Evolutionary conservation across 179 eudicot genomes (phyloP).

Genomic region (Monotropa hypopitys): DNA sequence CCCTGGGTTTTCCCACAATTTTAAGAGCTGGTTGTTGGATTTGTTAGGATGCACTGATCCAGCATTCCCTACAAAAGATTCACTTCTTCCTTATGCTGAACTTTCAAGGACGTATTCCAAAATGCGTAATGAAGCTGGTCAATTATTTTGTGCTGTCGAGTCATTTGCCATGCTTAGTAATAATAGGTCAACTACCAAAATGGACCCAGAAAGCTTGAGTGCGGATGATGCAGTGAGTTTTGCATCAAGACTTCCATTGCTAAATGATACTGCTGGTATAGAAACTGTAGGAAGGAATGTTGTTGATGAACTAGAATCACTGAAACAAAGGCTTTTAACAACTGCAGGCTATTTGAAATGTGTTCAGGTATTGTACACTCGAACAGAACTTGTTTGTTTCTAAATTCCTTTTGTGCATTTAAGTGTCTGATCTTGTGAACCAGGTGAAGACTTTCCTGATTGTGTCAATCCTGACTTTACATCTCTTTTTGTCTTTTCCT

Average conservation of each 20-base stretch:
- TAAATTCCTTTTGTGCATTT: not conserved
- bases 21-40: conserved; percentile 70
- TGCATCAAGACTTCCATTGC: conserved; percentile 50
- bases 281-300: conserved; percentile 28
- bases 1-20: conserved; percentile 36
- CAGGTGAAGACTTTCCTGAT: not conserved
- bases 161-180: conserved; percentile 46
- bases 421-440: not conserved
- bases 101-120: conserved; percentile 88
- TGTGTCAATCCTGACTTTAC: too few species aligned
- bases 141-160: conserved; percentile 43
- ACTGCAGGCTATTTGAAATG: conserved; percentile 94
- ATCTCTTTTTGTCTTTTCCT: not conserved
- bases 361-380: conserved; percentile 45
- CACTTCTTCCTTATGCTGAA: conserved; percentile 71
- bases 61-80: conserved; percentile 80
- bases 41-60: conserved; percentile 80
- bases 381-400: not conserved
- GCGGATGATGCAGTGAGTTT: conserved; percentile 75
- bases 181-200: conserved; percentile 22
- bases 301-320: conserved; percentile 61
- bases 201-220: conserved; percentile 47
- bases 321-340: conserved; percentile 66
- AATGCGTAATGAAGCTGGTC: conserved; percentile 88
- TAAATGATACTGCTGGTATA: conserved; percentile 31